A percentile compares a stretch with the other conserved stretches of the same genome.
Conservation (phyloP, 257 asterid genomes). For the Nicotiana paniculata region DNA sequence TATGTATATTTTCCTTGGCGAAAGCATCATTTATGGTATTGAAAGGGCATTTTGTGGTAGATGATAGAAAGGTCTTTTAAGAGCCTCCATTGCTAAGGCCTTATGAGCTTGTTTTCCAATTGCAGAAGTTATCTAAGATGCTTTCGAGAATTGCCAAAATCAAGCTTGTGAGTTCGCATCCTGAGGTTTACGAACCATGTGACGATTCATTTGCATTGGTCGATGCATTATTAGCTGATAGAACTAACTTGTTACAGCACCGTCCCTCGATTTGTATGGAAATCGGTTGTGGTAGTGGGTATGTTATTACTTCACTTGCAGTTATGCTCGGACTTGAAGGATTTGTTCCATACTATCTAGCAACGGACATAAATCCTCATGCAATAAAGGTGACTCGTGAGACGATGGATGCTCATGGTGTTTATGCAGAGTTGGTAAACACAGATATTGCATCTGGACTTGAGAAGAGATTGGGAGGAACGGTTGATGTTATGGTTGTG, state of each 20-base stretch:
- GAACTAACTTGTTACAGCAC: conserved; percentile 53
- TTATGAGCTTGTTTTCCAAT: neutral
- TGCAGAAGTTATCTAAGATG: conserved; percentile 39
- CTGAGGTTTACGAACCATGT: conserved; percentile 92
- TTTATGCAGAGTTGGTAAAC: conserved; percentile 61
- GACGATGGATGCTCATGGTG: conserved; percentile 67
- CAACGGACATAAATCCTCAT: conserved; percentile 83
- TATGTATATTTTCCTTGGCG: no score
- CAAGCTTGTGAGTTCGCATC: conserved; percentile 75
- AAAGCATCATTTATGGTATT: neutral
- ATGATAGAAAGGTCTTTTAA: neutral
- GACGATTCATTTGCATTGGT: conserved; percentile 92
- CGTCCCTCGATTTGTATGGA: conserved; percentile 79
- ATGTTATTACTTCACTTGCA: conserved; percentile 78
- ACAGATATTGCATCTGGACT: conserved; percentile 70
- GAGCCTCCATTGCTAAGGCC: neutral
- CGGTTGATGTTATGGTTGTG: conserved; percentile 82
- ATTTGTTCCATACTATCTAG: conserved; percentile 39
- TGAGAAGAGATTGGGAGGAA: conserved; percentile 48
- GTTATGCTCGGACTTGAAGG: conserved; percentile 52
- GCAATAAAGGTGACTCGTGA: conserved; percentile 56
- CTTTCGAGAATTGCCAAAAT: conserved; percentile 54
- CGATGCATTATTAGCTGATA: conserved; percentile 87
- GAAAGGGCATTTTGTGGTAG: neutral
- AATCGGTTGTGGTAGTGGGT: conserved; percentile 95